A percentile compares a stretch with the other conserved stretches of the same genome.
These are phyloP conservation scores for Geranium brycei DNA, from an alignment of 345 rosid genomes.

Conservation along the genomic window DNA sequence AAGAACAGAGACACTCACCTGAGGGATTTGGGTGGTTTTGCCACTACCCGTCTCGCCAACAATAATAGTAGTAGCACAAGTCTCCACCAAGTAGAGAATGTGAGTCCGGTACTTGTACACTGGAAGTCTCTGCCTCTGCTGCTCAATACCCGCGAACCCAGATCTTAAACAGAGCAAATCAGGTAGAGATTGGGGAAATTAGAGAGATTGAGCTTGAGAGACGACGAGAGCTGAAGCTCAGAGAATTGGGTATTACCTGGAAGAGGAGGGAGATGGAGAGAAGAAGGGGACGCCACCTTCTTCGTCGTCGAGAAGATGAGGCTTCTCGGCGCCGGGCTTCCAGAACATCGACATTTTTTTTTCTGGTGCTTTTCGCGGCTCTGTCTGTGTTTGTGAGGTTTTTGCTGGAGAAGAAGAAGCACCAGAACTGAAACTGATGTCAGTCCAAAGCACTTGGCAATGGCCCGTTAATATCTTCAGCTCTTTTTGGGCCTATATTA, in stretches of 20 bases:
- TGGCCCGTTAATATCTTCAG: too few species aligned
- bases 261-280: conserved; percentile 39
- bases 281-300: conserved; percentile 81
- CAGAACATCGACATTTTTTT: conserved; percentile 63
- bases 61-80: conserved; percentile 76
- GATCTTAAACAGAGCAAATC: conserved; percentile 19
- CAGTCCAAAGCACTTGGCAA: too few species aligned
- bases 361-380: too few species aligned
- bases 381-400: too few species aligned
- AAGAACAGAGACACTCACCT: conserved; percentile 30
- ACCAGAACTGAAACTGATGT: too few species aligned
- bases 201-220: not conserved
- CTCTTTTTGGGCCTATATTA: too few species aligned
- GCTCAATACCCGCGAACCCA: conserved; percentile 65
- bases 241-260: conserved; percentile 35
- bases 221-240: not conserved
- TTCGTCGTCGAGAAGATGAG: conserved; percentile 74
- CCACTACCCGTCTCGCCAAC: conserved; percentile 99
- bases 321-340: conserved; percentile 89
- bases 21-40: conserved; percentile 93
- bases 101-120: conserved; percentile 70
- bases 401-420: too few species aligned
- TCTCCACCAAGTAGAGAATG: conserved; percentile 75
- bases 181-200: not conserved
- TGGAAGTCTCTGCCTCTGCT: conserved; percentile 80